Conservation (phyloP, 2,329 filamentous ascomycete genomes). For the Pyrenophora graminea region DNA sequence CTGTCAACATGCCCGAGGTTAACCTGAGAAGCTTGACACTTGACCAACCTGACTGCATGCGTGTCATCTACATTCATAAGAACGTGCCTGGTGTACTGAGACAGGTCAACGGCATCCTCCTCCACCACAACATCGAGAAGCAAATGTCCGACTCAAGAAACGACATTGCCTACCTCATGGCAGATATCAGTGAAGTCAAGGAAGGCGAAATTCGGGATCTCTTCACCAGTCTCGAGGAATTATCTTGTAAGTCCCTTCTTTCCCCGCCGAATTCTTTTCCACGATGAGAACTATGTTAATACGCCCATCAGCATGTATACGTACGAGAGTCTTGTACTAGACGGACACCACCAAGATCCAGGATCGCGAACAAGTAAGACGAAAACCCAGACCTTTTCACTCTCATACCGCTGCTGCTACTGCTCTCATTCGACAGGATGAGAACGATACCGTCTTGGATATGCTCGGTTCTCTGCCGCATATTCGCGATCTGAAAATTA, state of each 20-base stretch:
- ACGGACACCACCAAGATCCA: not conserved
- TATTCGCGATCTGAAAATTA: constrained; percentile 6
- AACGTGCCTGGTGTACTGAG: constrained; percentile 95
- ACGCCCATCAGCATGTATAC: constrained; percentile 42
- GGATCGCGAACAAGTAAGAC: not conserved
- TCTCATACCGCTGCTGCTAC: not conserved
- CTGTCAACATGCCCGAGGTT: constrained; percentile 97
- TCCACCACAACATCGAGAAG: constrained; percentile 97
- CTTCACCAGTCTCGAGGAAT: constrained; percentile 77
- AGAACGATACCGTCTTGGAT: not conserved
- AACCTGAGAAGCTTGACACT: constrained; percentile 85
- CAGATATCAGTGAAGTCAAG: constrained; percentile 88
- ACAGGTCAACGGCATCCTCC: constrained; percentile 92
- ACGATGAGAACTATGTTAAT: not conserved
- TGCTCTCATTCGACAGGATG: not conserved
- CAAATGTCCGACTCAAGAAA: constrained; percentile 96
- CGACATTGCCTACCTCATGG: constrained; percentile 95
- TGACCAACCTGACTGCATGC: constrained; percentile 85
- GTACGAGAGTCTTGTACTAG: constrained; percentile 54
- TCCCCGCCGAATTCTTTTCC: not conserved
- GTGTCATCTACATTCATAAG: constrained; percentile 94
- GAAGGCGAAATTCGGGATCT: constrained; percentile 82
- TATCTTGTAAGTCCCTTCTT: constrained; percentile 67
- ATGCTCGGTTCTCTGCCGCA: constrained; percentile 8
- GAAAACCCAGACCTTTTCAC: too few relatives aligned